A percentile compares a stretch with the other conserved stretches of the same genome.
Evolutionary conservation across 2,329 filamentous ascomycete genomes (phyloP).

Genomic region (Penicillium sumatraense): DNA sequence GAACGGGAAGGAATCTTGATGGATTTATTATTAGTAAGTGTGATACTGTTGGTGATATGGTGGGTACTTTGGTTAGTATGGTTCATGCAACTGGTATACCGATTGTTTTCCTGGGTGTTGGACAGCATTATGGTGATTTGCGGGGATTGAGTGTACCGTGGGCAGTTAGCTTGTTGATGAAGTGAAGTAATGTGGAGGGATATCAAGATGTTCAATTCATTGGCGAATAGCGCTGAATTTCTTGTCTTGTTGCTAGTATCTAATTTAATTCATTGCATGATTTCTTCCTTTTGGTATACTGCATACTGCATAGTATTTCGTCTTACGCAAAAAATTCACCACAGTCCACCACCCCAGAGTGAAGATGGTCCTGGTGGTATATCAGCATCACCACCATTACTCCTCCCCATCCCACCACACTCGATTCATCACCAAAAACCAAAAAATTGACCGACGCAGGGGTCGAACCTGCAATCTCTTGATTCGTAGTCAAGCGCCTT

Average conservation of each 20-base stretch:
- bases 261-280: neutral
- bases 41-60: conserved; percentile 99
- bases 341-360: no score
- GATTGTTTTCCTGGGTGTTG: conserved; percentile 84
- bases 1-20: conserved; percentile 77
- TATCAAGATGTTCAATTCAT: neutral
- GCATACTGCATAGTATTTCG: no score
- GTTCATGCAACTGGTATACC: conserved; percentile 97
- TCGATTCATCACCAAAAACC: neutral
- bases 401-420: neutral
- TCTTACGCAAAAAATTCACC: no score
- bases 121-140: conserved; percentile 70
- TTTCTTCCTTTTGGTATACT: no score
- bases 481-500: conserved; percentile 59
- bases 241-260: neutral
- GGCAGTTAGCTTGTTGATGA: conserved; percentile 66
- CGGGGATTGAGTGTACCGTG: conserved; percentile 67
- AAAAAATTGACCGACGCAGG: conserved; percentile 42
- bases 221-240: neutral
- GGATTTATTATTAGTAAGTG: conserved; percentile 99
- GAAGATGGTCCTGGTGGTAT: neutral
- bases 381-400: no score
- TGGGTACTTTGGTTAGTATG: conserved; percentile 92
- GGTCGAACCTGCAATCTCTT: conserved; percentile 57
- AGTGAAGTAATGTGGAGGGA: conserved; percentile 29